Evolutionary conservation across 768 basidiomycete genomes (phyloP), one percentile per base, ranked within the genome.

Genomic region (Tulasnella sp.): DNA sequence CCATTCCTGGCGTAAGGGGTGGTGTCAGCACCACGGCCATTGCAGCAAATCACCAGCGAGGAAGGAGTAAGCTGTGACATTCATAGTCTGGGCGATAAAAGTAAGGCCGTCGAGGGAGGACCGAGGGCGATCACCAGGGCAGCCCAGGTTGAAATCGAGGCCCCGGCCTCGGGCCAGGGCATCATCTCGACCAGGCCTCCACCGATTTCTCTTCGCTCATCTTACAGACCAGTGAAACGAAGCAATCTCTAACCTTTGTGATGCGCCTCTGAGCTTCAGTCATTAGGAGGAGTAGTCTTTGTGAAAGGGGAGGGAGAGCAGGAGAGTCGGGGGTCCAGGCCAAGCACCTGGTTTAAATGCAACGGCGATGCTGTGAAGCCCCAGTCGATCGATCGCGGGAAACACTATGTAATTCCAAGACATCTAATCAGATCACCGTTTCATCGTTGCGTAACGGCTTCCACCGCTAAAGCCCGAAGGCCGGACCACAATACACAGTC

Each of bases 231-330:
- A 56, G 16, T 3, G 58, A 44, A 24, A 46, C n/a, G 24, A 38
- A n/a, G 71, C 78, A 40, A 40, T 3, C 39, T 76, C 86, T 62
- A 81, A 95, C 96, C 94, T 98, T 99, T 93, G 97, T 98, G 89
- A 99, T 99, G 90, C 97, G 97, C 90, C 97, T 98, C 83, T 98
- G 90, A 84, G 97, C 39, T 40, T 10, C 96, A n/a, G n/a, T n/a
- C 97, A 98, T 98, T 83, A n/a, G 9, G 58, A 62, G 18, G 58
- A 31, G 58, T 62, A 46, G 12, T 46, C 46, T 31, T 62, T n/a
- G 24, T 62, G 27, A 62, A 62, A 3, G 27, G 27, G 58, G 21
- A 62, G 58, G 58, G 58, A n/a, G 3, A 6, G 52, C n/a, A 4
- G 39, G 52, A n/a, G 5, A 19, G 52, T 14, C 52, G 52, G 3